phyloP scores from a whole-genome alignment of 2,329 filamentous ascomycete genomes.

The Capronia americana region DNA sequence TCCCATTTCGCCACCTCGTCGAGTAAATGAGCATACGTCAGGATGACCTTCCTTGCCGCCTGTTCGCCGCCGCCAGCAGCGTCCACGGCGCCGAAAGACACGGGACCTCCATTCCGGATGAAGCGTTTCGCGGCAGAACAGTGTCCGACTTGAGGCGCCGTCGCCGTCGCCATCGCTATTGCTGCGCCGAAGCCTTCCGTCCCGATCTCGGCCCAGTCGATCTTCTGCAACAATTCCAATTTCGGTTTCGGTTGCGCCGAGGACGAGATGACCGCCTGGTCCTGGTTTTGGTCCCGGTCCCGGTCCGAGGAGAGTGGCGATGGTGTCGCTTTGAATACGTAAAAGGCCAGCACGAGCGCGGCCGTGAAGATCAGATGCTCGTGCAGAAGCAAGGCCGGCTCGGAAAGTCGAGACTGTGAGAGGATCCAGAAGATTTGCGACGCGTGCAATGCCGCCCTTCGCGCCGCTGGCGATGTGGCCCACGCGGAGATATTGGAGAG shows the following conservation, averaged over 20 bases:
- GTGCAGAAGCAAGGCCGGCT: slow-evolving; percentile 43
- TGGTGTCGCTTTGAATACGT: slow-evolving; percentile 1
- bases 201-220: slow-evolving; percentile 15
- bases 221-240: slow-evolving; percentile 6
- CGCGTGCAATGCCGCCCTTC: slow-evolving; percentile 58
- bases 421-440: slow-evolving; percentile 59
- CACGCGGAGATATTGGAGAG: slow-evolving; percentile 57
- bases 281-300: no score
- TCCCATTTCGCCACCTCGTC: slow-evolving; percentile 15
- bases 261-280: background rate
- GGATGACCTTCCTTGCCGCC: slow-evolving; percentile 15
- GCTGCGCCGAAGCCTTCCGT: background rate
- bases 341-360: slow-evolving; percentile 17
- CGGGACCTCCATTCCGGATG: slow-evolving; percentile 3
- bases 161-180: no score
- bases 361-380: slow-evolving; percentile 16
- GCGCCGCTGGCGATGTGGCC: slow-evolving; percentile 57
- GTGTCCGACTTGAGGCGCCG: background rate
- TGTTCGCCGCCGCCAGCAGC: background rate
- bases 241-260: no score
- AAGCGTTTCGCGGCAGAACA: background rate
- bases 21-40: slow-evolving; percentile 19
- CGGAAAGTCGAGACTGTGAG: slow-evolving; percentile 57
- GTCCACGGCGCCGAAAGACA: slow-evolving; percentile 7
- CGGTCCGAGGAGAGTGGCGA: no score